phyloP scores from a whole-genome alignment of 176 grass and related monocot species.

The Lolium multiflorum region DNA sequence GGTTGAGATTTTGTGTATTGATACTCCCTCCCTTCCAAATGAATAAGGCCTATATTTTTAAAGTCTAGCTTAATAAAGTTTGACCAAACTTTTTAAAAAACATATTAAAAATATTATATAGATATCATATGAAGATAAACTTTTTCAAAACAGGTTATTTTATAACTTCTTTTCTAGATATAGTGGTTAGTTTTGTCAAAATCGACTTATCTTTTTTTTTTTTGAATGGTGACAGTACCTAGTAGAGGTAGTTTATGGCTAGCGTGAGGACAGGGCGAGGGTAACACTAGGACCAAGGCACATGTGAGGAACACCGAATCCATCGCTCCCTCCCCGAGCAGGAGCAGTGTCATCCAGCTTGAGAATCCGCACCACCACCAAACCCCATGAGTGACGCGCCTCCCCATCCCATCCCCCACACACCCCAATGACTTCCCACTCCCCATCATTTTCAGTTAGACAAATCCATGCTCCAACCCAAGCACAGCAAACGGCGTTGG shows the following conservation, averaged over 20 bases:
- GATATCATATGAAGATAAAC: too few relatives aligned
- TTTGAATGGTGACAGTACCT: not conserved
- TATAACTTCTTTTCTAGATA: too few relatives aligned
- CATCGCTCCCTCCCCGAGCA: too few relatives aligned
- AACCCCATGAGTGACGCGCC: slow-evolving; percentile 46
- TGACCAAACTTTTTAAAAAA: too few relatives aligned
- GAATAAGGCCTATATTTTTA: too few relatives aligned
- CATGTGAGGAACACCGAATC: slow-evolving; percentile 4
- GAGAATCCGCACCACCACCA: slow-evolving; percentile 37
- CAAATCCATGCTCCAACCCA: slow-evolving; percentile 34
- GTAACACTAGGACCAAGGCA: not conserved
- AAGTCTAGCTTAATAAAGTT: too few relatives aligned
- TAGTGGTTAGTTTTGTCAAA: too few relatives aligned
- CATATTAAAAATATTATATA: too few relatives aligned
- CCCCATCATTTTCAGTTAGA: slow-evolving; percentile 70
- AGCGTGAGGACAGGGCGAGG: not conserved
- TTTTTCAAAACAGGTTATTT: too few relatives aligned
- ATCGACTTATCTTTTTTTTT: too few relatives aligned
- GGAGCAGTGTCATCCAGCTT: not conserved
- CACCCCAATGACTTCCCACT: slow-evolving; percentile 44
- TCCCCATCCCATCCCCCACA: slow-evolving; percentile 54
- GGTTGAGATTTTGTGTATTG: too few relatives aligned
- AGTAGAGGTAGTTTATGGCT: not conserved
- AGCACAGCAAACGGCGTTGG: not conserved
- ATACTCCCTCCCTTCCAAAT: too few relatives aligned